phyloP scores from a whole-genome alignment of 2,329 filamentous ascomycete genomes.

The Leptographium wingfieldii region DNA sequence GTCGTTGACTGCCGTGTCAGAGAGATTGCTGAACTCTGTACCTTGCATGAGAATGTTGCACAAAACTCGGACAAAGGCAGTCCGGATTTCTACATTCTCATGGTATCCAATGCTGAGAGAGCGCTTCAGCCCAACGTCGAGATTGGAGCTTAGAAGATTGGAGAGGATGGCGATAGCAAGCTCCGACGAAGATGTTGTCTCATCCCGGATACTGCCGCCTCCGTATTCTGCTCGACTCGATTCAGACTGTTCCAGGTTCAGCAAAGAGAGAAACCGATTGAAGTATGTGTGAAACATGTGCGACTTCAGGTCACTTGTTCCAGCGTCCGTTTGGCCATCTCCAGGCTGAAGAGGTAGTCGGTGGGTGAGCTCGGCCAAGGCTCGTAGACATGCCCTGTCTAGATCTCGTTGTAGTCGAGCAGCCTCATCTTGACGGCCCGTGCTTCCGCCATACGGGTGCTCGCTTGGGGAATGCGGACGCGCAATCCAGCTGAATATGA shows the following conservation, averaged over 20 bases:
- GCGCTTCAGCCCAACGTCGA: constrained; percentile 58
- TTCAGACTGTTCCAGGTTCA: constrained; percentile 44
- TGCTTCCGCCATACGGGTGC: constrained; percentile 25
- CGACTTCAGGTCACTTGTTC: constrained; percentile 55
- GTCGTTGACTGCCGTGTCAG: constrained; percentile 53
- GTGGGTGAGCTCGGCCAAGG: constrained; percentile 53
- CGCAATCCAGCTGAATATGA: constrained; percentile 57
- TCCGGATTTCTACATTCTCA: constrained; percentile 56
- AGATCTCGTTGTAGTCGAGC: constrained; percentile 49
- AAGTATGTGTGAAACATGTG: constrained; percentile 63
- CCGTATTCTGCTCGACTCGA: constrained; percentile 28
- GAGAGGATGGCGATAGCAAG: constrained; percentile 55
- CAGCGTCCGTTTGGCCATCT: constrained; percentile 52
- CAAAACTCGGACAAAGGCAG: constrained; percentile 56
- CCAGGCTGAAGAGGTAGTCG: constrained; percentile 53
- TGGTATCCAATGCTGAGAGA: constrained; percentile 59
- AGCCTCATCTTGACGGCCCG: constrained; percentile 41
- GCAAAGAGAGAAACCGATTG: constrained; percentile 52
- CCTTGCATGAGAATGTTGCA: constrained; percentile 61
- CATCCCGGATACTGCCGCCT: constrained; percentile 32
- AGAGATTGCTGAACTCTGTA: constrained; percentile 57
- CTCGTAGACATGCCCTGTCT: constrained; percentile 51
- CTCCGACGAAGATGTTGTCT: constrained; percentile 43
- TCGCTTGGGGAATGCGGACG: constrained; percentile 39
- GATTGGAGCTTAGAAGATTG: constrained; percentile 57